Percentiles rank a stretch among this genome's conserved stretches.
phyloP scores from a whole-genome alignment of 1,139 yeast genomes.

The Zygosaccharomyces sapae region DNA sequence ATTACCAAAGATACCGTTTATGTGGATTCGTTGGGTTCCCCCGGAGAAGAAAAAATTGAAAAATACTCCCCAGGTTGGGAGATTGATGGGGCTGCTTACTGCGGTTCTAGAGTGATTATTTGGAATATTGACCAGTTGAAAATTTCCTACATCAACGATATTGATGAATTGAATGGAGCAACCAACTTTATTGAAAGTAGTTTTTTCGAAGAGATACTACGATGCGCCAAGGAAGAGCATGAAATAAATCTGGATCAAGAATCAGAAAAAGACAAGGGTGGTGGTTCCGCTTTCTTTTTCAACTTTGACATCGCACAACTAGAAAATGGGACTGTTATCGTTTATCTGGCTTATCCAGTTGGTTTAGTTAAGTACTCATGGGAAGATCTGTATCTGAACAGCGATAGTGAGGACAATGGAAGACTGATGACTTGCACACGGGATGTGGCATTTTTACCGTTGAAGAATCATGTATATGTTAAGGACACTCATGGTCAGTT shows the following conservation, averaged over 20 bases:
- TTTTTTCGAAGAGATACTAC: not conserved
- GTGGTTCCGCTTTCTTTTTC: not conserved
- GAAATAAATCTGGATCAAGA: not conserved
- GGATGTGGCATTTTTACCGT: not conserved
- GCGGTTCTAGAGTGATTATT: constrained; percentile 13
- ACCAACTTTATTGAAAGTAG: constrained; percentile 2
- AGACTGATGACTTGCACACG: not conserved
- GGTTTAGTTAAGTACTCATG: constrained; percentile 2
- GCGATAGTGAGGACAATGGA: not conserved
- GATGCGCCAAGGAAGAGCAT: not conserved
- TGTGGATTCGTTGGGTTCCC: constrained; percentile 10
- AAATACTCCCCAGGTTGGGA: constrained; percentile 13
- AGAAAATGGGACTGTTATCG: not conserved
- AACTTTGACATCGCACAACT: constrained; percentile 4
- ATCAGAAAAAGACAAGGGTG: not conserved
- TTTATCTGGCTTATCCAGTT: constrained; percentile 7
- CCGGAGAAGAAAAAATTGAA: constrained; percentile 4
- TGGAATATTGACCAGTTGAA: constrained; percentile 19
- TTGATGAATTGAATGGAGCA: constrained; percentile 5
- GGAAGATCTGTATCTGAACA: not conserved
- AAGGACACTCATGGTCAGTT: constrained; percentile 6
- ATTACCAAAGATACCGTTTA: constrained; percentile 14
- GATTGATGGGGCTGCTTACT: constrained; percentile 16
- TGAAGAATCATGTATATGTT: constrained; percentile 6
- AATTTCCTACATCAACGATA: constrained; percentile 12